These are phyloP conservation scores for Emergomyces africanus DNA, from an alignment of 2,329 filamentous ascomycete genomes.

Conservation along the genomic window DNA sequence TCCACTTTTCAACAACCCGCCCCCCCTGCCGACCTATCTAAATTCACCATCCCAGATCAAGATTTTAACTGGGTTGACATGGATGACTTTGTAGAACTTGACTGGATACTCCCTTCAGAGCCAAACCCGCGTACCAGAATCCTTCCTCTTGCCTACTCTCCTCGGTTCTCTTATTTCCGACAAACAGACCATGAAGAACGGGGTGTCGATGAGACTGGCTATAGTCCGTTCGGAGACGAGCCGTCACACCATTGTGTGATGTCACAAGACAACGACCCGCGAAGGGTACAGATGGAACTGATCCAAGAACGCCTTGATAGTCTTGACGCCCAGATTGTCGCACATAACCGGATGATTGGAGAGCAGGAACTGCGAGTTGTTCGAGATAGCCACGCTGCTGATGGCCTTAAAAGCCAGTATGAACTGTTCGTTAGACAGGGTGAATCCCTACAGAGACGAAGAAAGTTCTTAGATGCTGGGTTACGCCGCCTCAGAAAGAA, in stretches of 20 bases:
- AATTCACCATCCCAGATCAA: constrained; percentile 89
- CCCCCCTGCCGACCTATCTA: constrained; percentile 53
- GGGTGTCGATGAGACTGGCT: constrained; percentile 61
- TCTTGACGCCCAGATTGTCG: constrained; percentile 62
- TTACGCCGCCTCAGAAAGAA: constrained; percentile 45
- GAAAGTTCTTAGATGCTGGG: constrained; percentile 46
- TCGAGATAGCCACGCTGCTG: constrained; percentile 41
- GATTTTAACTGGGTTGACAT: constrained; percentile 97
- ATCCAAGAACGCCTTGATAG: constrained; percentile 70
- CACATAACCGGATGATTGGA: constrained; percentile 58
- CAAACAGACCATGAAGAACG: constrained; percentile 83
- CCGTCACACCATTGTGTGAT: constrained; percentile 92
- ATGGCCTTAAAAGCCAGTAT: constrained; percentile 29
- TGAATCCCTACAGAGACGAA: constrained; percentile 44
- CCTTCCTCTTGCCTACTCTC: constrained; percentile 77
- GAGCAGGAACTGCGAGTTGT: constrained; percentile 58
- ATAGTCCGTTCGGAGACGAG: constrained; percentile 84
- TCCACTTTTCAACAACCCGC: constrained; percentile 42
- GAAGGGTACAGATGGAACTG: constrained; percentile 73
- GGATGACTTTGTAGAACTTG: constrained; percentile 97
- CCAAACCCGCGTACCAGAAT: constrained; percentile 90
- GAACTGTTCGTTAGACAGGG: constrained; percentile 44
- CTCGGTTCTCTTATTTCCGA: constrained; percentile 93
- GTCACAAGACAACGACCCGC: constrained; percentile 78
- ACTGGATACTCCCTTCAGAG: constrained; percentile 87